Conservation (phyloP, 495 filamentous ascomycete genomes). For the Neurospora tetraspora region DNA sequence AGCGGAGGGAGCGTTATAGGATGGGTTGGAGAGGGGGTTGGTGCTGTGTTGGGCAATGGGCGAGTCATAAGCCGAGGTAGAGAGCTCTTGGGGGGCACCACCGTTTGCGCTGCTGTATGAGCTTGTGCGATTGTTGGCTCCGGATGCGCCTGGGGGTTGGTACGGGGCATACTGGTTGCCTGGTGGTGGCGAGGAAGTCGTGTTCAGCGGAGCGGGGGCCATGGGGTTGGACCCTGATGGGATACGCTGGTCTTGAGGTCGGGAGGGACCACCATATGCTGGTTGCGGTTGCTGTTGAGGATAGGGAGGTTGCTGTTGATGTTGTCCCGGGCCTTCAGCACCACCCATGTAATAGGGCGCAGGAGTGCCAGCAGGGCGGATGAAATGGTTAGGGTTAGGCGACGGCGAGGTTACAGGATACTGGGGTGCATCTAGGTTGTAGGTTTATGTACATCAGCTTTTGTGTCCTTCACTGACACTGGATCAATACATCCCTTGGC, state of each 20-base stretch:
- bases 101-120: conserved; percentile 62
- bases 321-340: conserved; percentile 29
- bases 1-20: conserved; percentile 1
- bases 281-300: conserved; percentile 26
- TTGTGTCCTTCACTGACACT: conserved; percentile 3
- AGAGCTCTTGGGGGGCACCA: conserved; percentile 67
- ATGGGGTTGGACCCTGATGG: conserved; percentile 29
- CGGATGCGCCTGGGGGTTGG: conserved; percentile 37
- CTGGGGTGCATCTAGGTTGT: conserved; percentile 22
- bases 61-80: conserved; percentile 75
- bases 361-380: conserved; percentile 16
- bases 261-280: conserved; percentile 28
- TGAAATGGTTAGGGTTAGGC: conserved; percentile 34
- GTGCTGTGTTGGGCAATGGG: conserved; percentile 52
- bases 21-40: conserved; percentile 10
- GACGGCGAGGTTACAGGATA: conserved; percentile 37
- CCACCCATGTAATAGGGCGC: conserved; percentile 39
- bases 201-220: conserved; percentile 29
- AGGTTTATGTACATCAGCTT: conserved; percentile 18
- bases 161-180: conserved; percentile 31
- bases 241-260: conserved; percentile 25
- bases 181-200: conserved; percentile 32
- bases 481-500: conserved; percentile 17
- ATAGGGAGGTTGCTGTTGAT: conserved; percentile 18
- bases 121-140: neutral